These are phyloP conservation scores for Curvularia eragrostidis DNA, from an alignment of 2,329 filamentous ascomycete species.

Conservation along the genomic window DNA sequence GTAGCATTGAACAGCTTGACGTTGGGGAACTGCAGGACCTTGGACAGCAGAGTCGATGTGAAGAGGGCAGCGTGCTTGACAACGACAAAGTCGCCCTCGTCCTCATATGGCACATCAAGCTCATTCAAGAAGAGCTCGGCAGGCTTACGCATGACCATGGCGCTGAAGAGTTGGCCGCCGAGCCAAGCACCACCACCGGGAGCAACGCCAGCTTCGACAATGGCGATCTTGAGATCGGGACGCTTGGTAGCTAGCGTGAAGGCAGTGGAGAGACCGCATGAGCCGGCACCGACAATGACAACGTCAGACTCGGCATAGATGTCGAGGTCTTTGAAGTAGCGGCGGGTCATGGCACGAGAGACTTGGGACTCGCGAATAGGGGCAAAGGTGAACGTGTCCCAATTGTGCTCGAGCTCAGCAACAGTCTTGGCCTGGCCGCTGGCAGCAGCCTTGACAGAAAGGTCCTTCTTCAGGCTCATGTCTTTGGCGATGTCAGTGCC, in stretches of 20 bases:
- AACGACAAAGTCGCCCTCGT: constrained; percentile 86
- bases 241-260: constrained; percentile 84
- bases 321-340: constrained; percentile 91
- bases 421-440: constrained; percentile 61
- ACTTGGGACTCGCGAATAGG: constrained; percentile 92
- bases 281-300: constrained; percentile 90
- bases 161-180: constrained; percentile 90
- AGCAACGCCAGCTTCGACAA: constrained; percentile 86
- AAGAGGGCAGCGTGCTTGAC: constrained; percentile 95
- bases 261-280: constrained; percentile 83
- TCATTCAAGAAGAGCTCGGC: constrained; percentile 84
- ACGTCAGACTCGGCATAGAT: constrained; percentile 90
- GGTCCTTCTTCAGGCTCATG: constrained; percentile 45
- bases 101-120: constrained; percentile 83
- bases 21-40: constrained; percentile 84
- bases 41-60: constrained; percentile 84
- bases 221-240: constrained; percentile 88
- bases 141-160: constrained; percentile 95
- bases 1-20: constrained; percentile 98
- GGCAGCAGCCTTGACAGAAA: constrained; percentile 58
- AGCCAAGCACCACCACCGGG: constrained; percentile 89
- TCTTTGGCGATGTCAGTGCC: constrained; percentile 24
- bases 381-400: constrained; percentile 81
- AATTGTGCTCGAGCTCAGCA: constrained; percentile 74
- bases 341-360: constrained; percentile 89